Evolutionary conservation across 805 yeast species (phyloP).

Genomic region (Saccharomycopsis sp.): DNA sequence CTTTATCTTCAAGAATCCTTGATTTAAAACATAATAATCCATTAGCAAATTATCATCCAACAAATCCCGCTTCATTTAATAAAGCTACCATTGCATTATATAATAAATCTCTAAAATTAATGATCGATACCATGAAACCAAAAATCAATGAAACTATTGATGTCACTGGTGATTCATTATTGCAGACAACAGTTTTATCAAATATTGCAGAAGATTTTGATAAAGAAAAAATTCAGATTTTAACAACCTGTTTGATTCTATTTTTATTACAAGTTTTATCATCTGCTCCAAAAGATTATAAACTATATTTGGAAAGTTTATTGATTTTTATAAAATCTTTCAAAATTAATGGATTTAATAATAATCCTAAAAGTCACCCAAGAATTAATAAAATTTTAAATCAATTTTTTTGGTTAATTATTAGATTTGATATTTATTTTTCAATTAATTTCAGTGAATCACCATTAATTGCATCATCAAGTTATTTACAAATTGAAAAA

Average conservation of each 20-base stretch:
- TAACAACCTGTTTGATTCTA: constrained; percentile 6
- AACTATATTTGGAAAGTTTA: constrained; percentile 4
- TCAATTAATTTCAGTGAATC: constrained; percentile 1
- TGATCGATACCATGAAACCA: constrained; percentile 2
- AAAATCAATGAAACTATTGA: background rate
- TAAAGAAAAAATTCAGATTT: background rate
- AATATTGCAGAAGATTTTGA: background rate
- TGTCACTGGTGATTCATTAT: background rate
- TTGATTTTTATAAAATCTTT: constrained; percentile 6
- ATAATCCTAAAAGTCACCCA: background rate
- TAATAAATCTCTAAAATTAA: constrained; percentile 6
- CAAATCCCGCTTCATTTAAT: background rate
- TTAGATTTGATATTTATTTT: constrained; percentile 11
- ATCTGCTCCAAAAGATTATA: constrained; percentile 4
- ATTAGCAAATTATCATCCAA: background rate
- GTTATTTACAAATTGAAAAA: background rate
- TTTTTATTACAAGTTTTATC: constrained; percentile 13
- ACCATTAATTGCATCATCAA: background rate
- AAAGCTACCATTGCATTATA: constrained; percentile 3
- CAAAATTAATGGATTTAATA: constrained; percentile 6
- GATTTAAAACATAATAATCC: constrained; percentile 3
- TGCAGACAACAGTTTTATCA: no score
- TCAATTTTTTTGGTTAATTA: constrained; percentile 13
- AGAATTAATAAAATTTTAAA: background rate
- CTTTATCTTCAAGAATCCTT: constrained; percentile 4